These are phyloP conservation scores for Tuber melanosporum DNA, from an alignment of 495 filamentous ascomycete genomes.

Conservation along the genomic window DNA sequence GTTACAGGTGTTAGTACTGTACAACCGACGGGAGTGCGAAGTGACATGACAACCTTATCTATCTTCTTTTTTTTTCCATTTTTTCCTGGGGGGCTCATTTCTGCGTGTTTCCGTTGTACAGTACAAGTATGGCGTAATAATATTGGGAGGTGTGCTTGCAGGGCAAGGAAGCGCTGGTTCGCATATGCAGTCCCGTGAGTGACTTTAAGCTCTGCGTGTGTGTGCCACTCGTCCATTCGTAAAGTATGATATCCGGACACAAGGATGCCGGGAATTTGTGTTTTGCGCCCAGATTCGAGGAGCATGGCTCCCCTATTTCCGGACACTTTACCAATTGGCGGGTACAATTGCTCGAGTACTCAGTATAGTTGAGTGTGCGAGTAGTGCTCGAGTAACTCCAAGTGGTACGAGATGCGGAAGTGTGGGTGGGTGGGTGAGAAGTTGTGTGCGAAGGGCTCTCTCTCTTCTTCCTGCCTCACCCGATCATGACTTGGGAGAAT, in stretches of 20 bases:
- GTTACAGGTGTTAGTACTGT: not conserved
- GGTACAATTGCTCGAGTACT: not conserved
- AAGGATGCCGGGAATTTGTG: too few species aligned
- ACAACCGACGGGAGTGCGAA: not conserved
- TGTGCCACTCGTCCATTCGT: not conserved
- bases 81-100: not conserved
- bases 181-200: not conserved
- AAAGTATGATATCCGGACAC: too few species aligned
- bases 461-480: not conserved
- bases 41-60: conserved; percentile 1
- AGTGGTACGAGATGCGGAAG: not conserved
- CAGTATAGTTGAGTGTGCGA: not conserved
- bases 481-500: not conserved
- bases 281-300: too few species aligned
- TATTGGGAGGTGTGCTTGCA: not conserved
- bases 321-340: too few species aligned
- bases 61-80: not conserved
- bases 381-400: not conserved
- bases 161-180: not conserved
- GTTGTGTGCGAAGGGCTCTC: not conserved
- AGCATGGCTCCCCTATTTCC: too few species aligned
- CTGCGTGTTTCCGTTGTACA: conserved; percentile 2
- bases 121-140: not conserved
- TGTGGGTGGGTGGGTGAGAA: not conserved
- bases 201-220: not conserved